Conservation (phyloP, 2,329 filamentous ascomycete species). For the Phyllosticta capitalensis region DNA sequence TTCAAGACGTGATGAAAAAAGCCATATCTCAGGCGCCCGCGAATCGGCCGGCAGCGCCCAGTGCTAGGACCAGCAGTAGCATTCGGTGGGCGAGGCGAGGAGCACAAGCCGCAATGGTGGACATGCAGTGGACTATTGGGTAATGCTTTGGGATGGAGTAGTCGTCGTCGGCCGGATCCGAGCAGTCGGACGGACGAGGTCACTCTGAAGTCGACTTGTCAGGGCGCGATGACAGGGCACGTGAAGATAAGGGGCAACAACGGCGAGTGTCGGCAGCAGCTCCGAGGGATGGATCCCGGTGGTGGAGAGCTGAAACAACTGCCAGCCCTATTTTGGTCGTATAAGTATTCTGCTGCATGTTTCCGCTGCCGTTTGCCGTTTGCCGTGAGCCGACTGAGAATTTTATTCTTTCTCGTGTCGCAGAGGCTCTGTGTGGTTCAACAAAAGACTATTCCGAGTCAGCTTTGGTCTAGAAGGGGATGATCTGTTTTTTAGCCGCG, state of each 20-base stretch:
- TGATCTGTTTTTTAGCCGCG: no score
- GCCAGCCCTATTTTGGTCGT: background rate
- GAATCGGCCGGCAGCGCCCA: background rate
- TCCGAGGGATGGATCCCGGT: background rate
- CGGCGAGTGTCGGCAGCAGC: background rate
- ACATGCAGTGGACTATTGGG: background rate
- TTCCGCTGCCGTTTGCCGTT: background rate
- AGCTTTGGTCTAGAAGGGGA: background rate
- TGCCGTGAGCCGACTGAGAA: background rate
- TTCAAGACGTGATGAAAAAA: background rate
- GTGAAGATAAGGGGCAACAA: constrained; percentile 9
- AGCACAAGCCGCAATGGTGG: background rate
- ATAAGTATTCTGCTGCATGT: background rate
- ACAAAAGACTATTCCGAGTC: background rate
- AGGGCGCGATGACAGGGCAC: background rate
- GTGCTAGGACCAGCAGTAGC: background rate
- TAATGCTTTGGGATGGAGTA: background rate
- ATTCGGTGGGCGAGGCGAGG: background rate
- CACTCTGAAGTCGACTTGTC: background rate
- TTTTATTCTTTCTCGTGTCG: no score
- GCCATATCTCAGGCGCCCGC: constrained; percentile 1
- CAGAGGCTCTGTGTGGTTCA: background rate
- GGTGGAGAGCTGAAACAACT: background rate
- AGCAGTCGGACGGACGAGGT: background rate
- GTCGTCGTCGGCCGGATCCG: constrained; percentile 6